Conservation (phyloP, 352 stramenopile species). For the Globisporangium emineosum region DNA sequence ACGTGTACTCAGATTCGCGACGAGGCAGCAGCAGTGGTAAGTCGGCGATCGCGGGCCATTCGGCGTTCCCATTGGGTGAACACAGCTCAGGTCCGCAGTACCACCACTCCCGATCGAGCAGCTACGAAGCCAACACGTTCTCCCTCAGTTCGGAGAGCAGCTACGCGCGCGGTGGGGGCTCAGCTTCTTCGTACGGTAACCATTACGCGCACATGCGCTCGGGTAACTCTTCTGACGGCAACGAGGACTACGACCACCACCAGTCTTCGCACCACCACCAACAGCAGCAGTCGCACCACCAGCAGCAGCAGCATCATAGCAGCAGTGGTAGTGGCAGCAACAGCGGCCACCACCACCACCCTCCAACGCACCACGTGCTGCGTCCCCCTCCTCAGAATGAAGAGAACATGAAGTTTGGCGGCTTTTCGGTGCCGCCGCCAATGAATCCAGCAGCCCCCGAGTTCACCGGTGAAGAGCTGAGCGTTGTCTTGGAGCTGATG, state of each 20-base stretch:
- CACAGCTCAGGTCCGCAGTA: constrained; percentile 16
- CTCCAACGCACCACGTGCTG: constrained; percentile 49
- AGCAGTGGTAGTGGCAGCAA: constrained; percentile 31
- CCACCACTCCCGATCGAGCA: constrained; percentile 16
- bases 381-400: constrained; percentile 48
- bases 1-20: constrained; percentile 32
- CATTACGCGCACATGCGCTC: constrained; percentile 31
- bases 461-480: constrained; percentile 77
- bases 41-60: constrained; percentile 18
- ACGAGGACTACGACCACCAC: constrained; percentile 34
- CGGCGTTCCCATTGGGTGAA: constrained; percentile 20
- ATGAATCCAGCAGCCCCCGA: constrained; percentile 70
- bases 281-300: constrained; percentile 28
- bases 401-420: constrained; percentile 44
- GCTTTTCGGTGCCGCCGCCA: constrained; percentile 48
- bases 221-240: constrained; percentile 23
- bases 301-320: constrained; percentile 48
- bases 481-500: constrained; percentile 76
- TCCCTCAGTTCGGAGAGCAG: constrained; percentile 28
- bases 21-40: constrained; percentile 18
- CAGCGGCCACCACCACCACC: constrained; percentile 33
- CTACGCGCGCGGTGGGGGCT: constrained; percentile 6
- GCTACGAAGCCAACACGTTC: constrained; percentile 23
- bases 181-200: constrained; percentile 19
- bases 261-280: constrained; percentile 15